Percentiles rank a stretch among this genome's conserved stretches.
Evolutionary conservation across 805 yeast species (phyloP).

Genomic region (Brettanomyces nanus): DNA sequence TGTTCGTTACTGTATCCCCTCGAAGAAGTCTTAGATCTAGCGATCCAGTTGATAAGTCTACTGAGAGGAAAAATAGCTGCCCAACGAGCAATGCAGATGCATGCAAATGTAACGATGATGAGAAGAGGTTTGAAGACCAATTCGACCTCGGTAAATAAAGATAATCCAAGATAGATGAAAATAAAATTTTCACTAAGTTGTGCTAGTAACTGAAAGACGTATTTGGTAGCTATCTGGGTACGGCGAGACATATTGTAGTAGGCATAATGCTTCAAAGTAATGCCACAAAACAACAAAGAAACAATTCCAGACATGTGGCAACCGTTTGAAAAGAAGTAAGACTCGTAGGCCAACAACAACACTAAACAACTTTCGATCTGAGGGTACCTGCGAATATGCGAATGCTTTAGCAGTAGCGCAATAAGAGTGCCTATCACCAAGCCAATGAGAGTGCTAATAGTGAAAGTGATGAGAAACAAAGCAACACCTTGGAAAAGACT

Average conservation of each 20-base stretch:
- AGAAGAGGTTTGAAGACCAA: constrained; percentile 89
- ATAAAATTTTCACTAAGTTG: constrained; percentile 95
- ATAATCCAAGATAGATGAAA: constrained; percentile 88
- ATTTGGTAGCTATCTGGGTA: constrained; percentile 93
- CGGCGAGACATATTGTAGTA: constrained; percentile 96
- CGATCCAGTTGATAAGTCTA: constrained; percentile 70
- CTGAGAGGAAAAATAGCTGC: constrained; percentile 95
- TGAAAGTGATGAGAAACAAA: constrained; percentile 85
- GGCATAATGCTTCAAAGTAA: constrained; percentile 93
- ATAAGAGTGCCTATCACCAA: constrained; percentile 79
- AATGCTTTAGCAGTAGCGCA: constrained; percentile 83
- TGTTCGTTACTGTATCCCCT: constrained; percentile 18
- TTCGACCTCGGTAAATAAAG: constrained; percentile 93
- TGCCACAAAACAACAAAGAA: constrained; percentile 89
- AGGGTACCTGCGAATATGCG: constrained; percentile 91
- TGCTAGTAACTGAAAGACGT: constrained; percentile 88
- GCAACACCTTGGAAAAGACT: constrained; percentile 93
- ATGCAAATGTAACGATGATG: constrained; percentile 81
- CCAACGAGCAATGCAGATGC: constrained; percentile 94
- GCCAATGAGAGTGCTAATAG: constrained; percentile 86
- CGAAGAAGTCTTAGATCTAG: constrained; percentile 49
- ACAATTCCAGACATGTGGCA: constrained; percentile 99
- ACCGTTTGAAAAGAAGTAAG: constrained; percentile 96
- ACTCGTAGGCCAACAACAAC: constrained; percentile 83
- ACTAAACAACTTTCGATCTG: constrained; percentile 94